phyloP scores from a whole-genome alignment of 108 stramenopile genomes.

The Aurantiochytrium sp. region DNA sequence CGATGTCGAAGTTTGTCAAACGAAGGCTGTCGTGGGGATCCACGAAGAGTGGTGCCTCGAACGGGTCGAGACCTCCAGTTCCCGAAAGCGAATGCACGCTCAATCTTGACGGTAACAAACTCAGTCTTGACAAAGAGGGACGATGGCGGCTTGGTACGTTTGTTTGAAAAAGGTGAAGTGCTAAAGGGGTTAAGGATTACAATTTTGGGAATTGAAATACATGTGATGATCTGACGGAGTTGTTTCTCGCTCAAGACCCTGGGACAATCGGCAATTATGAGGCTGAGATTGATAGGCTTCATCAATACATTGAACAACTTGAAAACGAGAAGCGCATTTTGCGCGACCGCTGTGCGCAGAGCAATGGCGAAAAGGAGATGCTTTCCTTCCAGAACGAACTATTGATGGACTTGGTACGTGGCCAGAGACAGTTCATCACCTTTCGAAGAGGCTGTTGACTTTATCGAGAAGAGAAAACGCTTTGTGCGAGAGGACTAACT shows the following conservation, averaged over 20 bases:
- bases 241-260: not conserved
- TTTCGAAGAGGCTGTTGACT: too few relatives aligned
- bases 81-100: not conserved
- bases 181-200: too few relatives aligned
- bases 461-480: not conserved
- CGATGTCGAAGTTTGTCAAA: not conserved
- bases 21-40: slow-evolving; percentile 8
- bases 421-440: too few relatives aligned
- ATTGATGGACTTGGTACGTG: not conserved
- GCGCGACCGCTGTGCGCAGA: not conserved
- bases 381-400: not conserved
- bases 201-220: too few relatives aligned
- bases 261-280: not conserved
- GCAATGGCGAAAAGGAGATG: not conserved
- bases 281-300: not conserved
- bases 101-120: not conserved
- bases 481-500: not conserved
- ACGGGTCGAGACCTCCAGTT: not conserved
- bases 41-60: not conserved
- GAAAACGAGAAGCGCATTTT: not conserved
- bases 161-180: too few relatives aligned
- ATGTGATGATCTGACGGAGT: too few relatives aligned
- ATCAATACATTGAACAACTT: not conserved
- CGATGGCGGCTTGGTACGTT: not conserved
- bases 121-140: not conserved